Percentiles rank a stretch among this genome's conserved stretches.
Evolutionary conservation across 1,139 yeast species (phyloP).

Genomic region (Pichia sp.): DNA sequence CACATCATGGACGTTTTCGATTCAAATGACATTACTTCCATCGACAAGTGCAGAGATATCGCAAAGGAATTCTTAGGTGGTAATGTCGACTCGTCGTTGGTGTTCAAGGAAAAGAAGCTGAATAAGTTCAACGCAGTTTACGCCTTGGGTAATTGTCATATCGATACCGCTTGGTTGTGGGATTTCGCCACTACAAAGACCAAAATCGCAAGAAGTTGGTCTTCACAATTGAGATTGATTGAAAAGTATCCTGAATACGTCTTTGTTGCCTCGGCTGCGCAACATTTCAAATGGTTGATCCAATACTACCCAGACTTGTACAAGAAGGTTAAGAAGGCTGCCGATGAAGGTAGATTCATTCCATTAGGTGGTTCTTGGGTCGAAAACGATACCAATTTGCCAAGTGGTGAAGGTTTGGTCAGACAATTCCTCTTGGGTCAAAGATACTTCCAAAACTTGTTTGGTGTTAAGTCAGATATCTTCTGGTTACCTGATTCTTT

Average conservation of each 20-base stretch:
- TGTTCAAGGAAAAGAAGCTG: constrained; percentile 42
- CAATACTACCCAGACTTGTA: constrained; percentile 83
- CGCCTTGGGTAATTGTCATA: constrained; percentile 94
- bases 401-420: constrained; percentile 84
- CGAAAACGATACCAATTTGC: constrained; percentile 94
- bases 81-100: constrained; percentile 61
- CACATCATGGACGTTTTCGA: constrained; percentile 83
- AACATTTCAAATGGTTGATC: constrained; percentile 90
- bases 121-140: constrained; percentile 50
- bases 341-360: constrained; percentile 70
- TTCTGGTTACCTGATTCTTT: constrained; percentile 98
- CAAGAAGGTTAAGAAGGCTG: constrained; percentile 59
- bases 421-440: constrained; percentile 93
- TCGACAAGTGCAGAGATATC: constrained; percentile 62
- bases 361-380: constrained; percentile 99
- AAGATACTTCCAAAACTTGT: constrained; percentile 72
- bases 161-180: constrained; percentile 98
- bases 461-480: constrained; percentile 70
- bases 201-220: constrained; percentile 93
- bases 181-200: constrained; percentile 95
- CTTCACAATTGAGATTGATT: constrained; percentile 82
- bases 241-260: constrained; percentile 90
- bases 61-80: constrained; percentile 66
- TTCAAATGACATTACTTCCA: constrained; percentile 40
- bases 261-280: constrained; percentile 95